Percentiles rank a stretch among this genome's conserved stretches.
phyloP scores from a whole-genome alignment of 2,329 filamentous ascomycete species.

The Chaetomium globosum region DNA sequence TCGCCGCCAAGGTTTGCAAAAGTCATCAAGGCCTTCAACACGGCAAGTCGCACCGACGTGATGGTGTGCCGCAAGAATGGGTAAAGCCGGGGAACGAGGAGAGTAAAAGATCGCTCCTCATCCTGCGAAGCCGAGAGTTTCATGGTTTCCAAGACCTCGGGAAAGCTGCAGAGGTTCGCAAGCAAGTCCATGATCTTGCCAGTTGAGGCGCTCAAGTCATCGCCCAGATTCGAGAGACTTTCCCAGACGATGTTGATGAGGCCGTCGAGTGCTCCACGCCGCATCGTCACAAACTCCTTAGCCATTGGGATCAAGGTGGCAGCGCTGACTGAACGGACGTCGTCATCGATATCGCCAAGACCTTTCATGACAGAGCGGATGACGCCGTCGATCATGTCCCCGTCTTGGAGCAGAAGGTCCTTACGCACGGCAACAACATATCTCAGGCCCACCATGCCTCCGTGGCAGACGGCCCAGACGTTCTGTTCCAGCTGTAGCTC shows the following conservation, averaged over 20 bases:
- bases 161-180: slow-evolving; percentile 92
- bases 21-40: slow-evolving; percentile 87
- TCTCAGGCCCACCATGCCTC: slow-evolving; percentile 93
- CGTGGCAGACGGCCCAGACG: slow-evolving; percentile 94
- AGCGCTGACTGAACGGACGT: slow-evolving; percentile 94
- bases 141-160: slow-evolving; percentile 90
- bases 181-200: slow-evolving; percentile 98
- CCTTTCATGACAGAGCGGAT: slow-evolving; percentile 94
- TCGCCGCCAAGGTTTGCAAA: slow-evolving; percentile 85
- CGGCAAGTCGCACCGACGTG: slow-evolving; percentile 88
- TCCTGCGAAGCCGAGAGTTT: slow-evolving; percentile 82
- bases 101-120: slow-evolving; percentile 84
- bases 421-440: slow-evolving; percentile 95
- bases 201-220: slow-evolving; percentile 95
- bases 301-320: slow-evolving; percentile 97
- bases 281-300: slow-evolving; percentile 86
- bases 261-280: slow-evolving; percentile 73
- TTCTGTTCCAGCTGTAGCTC: slow-evolving; percentile 73
- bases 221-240: slow-evolving; percentile 92
- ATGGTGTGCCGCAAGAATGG: slow-evolving; percentile 97
- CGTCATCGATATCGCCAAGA: slow-evolving; percentile 85
- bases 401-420: slow-evolving; percentile 82
- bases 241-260: slow-evolving; percentile 97
- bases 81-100: slow-evolving; percentile 89
- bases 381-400: slow-evolving; percentile 87